Base-by-base conservation (phyloP, 2,329 filamentous ascomycete genomes). In the Ophiostoma ips region DNA sequence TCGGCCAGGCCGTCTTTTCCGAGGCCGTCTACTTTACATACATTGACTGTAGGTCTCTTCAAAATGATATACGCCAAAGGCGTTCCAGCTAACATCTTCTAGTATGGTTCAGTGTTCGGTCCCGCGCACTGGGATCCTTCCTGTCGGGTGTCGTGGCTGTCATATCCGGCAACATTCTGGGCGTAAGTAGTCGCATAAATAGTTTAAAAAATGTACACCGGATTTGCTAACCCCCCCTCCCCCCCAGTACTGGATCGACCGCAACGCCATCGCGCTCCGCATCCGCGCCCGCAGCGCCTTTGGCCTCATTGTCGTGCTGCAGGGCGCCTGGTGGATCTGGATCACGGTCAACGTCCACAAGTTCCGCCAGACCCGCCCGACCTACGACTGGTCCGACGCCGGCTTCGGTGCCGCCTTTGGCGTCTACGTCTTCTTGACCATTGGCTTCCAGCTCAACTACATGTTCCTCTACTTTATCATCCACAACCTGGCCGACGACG, bases 21-120 rank as follows among this genome's bases (percentile, higher is more conserved):
- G 83, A 87, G 60, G 78, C 83, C 0, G 81, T 87, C 0, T 84
- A 81, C 62, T 85, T 81, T 61, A 86, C 83, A 0, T 87, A 81
- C 52, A 66, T 81, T 8, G 69, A 71, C 9, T 55, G 69, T 67
- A 49, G 57, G 65, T 62, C 21, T 2, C 5, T 3, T n/a, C n/a
- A n/a, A n/a, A n/a, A n/a, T n/a, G n/a, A n/a, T n/a, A n/a, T n/a
- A n/a, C n/a, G n/a, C n/a, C n/a, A n/a, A n/a, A n/a, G n/a, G n/a
- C 6, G 28, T 12, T 18, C 11, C 1, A 11, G 11, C 31, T 7
- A 10, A 13, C 9, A 49, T 38, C 50, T 18, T 16, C 31, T 55
- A 63, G 66, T 83, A 13, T 88, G 80, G 79, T 85, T 87, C 58
- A 74, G 72, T 2, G 84, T 87, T 2, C 73, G 83, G 1, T 70